Evolutionary conservation across 1,284 basidiomycete genomes (phyloP).

Genomic region (Kwoniella shivajii): DNA sequence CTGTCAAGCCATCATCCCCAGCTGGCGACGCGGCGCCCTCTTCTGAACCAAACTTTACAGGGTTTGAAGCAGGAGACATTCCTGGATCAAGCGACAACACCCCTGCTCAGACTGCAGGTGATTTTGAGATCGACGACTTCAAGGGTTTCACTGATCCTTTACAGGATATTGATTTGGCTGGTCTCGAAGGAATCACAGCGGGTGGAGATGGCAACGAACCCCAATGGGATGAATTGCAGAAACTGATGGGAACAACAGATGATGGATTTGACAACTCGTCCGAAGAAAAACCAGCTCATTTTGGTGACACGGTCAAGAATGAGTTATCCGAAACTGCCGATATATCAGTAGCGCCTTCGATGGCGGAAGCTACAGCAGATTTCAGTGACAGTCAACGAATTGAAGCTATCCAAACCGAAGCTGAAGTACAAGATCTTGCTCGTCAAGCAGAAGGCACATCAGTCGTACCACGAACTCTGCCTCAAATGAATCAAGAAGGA

Average conservation of each 20-base stretch:
- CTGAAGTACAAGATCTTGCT: constrained; percentile 9
- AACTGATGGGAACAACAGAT: constrained; percentile 24
- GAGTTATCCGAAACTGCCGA: not conserved
- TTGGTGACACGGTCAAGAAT: not conserved
- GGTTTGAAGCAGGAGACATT: constrained; percentile 8
- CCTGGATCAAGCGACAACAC: constrained; percentile 12
- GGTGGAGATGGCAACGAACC: constrained; percentile 23
- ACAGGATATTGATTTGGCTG: constrained; percentile 38
- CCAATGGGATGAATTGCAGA: constrained; percentile 40
- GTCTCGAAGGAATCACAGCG: constrained; percentile 31
- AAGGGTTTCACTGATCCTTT: constrained; percentile 39
- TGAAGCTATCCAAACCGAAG: constrained; percentile 2
- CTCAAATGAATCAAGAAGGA: not conserved
- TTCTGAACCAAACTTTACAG: constrained; percentile 7
- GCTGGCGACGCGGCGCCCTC: constrained; percentile 7
- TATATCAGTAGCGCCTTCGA: constrained; percentile 16
- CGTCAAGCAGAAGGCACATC: constrained; percentile 17
- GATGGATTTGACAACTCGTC: constrained; percentile 7
- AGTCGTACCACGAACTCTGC: constrained; percentile 10
- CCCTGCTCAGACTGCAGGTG: constrained; percentile 7
- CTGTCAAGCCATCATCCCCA: constrained; percentile 9
- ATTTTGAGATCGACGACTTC: constrained; percentile 35
- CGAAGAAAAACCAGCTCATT: constrained; percentile 5
- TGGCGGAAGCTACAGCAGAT: constrained; percentile 13
- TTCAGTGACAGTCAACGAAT: not conserved